Percentiles rank a stretch among this genome's conserved stretches.
phyloP scores from a whole-genome alignment of 2,329 filamentous ascomycete genomes.

The Penicillium crustosum region DNA sequence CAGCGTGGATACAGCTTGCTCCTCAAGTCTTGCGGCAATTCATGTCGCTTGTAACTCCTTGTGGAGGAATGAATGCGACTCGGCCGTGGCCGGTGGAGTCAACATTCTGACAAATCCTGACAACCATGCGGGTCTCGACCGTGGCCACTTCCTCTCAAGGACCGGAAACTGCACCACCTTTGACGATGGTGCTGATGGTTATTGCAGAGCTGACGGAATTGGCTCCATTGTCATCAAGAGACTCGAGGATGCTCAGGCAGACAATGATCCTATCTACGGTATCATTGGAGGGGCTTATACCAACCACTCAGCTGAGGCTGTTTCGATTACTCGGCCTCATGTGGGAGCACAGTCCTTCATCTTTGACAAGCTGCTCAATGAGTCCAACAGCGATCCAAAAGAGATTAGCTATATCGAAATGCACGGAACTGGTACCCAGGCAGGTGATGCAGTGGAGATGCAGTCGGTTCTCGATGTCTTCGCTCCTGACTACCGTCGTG shows the following conservation, averaged over 20 bases:
- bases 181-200: conserved; percentile 76
- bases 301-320: conserved; percentile 78
- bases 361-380: conserved; percentile 68
- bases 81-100: conserved; percentile 74
- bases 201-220: conserved; percentile 76
- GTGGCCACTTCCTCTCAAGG: conserved; percentile 75
- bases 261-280: conserved; percentile 69
- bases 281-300: conserved; percentile 73
- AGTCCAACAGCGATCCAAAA: conserved; percentile 71
- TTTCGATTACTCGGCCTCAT: conserved; percentile 82
- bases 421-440: conserved; percentile 86
- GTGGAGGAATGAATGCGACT: conserved; percentile 75
- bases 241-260: conserved; percentile 72
- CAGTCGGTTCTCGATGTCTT: conserved; percentile 68
- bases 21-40: conserved; percentile 70
- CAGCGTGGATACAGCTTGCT: conserved; percentile 76
- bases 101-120: conserved; percentile 78
- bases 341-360: conserved; percentile 71
- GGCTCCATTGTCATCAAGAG: conserved; percentile 76
- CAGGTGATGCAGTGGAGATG: conserved; percentile 81
- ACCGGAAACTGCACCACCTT: conserved; percentile 77
- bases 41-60: conserved; percentile 71
- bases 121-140: conserved; percentile 72
- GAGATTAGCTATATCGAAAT: conserved; percentile 84
- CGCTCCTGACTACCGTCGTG: conserved; percentile 52